Base-by-base conservation (phyloP, 1,284 basidiomycete species). In the Tylopilus orsonianus region DNA sequence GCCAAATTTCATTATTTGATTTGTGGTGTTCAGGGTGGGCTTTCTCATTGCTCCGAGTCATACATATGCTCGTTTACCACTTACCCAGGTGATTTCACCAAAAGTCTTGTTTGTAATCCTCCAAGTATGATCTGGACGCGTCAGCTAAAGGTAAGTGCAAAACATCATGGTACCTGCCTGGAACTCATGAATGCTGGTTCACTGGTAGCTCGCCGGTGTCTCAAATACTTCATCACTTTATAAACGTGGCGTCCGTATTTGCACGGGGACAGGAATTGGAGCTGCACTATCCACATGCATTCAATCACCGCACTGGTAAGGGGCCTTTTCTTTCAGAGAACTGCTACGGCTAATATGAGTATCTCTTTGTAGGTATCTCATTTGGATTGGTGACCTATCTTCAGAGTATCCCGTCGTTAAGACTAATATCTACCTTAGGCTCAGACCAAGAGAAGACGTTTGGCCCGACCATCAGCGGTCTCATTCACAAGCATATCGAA, bases 151-250 rank as follows among this genome's bases (percentile, higher is more conserved):
- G 84, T 81, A 50, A 20, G 48, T 66, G n/a, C n/a, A n/a, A 27
- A 27, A 46, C 5, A 13, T 37, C 14, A 24, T 24, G 4, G 23
- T 7, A 16, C n/a, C 26, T 16, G 32, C 33, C 14, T 16, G 34
- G 19, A 9, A 37, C 50, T 52, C 50, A 30, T 56, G 40, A 57
- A 36, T 34, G 8, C 47, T 42, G 29, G 20, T 33, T 38, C 52
- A n/a, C n/a, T n/a, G n/a, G n/a, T n/a, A 86, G 84, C 81, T 89
- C 56, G 87, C 87, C 18, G 87, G 85, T 52, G 83, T 90, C 34
- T 87, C 87, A 18, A 85, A 90, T 62, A 87, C 86, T 1, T 88
- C 86, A 6, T 78, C 72, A 1, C 60, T 90, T 13, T 90, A 90
- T 68, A 85, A 75, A 51, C 80, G 86, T 53, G 87, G 86, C 19